A percentile compares a stretch with the other conserved stretches of the same genome.
phyloP scores from a whole-genome alignment of 768 basidiomycete genomes.

The Calvatia gigantea region DNA sequence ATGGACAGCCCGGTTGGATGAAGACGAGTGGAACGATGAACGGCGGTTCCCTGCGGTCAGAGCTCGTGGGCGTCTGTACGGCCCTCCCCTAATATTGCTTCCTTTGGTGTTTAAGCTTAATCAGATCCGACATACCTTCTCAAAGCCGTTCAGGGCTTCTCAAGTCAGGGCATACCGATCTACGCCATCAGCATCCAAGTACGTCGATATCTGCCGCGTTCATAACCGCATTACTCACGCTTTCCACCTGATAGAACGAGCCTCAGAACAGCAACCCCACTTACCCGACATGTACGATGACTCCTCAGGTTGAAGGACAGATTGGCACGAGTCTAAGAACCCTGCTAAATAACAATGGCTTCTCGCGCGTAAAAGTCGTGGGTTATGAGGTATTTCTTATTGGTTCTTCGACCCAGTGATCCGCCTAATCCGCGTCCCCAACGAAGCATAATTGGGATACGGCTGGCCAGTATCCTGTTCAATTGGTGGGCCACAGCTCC shows the following conservation, averaged over 20 bases:
- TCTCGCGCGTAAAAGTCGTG: conserved; percentile 56
- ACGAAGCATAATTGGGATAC: conserved; percentile 69
- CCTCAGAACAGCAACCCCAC: conserved; percentile 58
- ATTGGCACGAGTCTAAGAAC: conserved; percentile 54
- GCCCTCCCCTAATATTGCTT: conserved; percentile 4
- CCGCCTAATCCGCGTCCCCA: background rate
- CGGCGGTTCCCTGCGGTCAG: conserved; percentile 55
- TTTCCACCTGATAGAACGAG: conserved; percentile 33
- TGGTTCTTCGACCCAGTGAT: background rate
- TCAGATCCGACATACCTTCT: conserved; percentile 71
- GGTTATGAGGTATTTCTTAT: conserved; percentile 36
- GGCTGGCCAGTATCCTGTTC: conserved; percentile 60
- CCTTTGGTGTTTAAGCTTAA: background rate
- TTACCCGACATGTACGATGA: conserved; percentile 63
- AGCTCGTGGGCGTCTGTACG: conserved; percentile 48
- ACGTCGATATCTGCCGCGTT: background rate
- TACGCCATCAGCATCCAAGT: conserved; percentile 64
- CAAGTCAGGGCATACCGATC: conserved; percentile 52
- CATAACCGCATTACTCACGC: background rate
- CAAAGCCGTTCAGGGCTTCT: conserved; percentile 69
- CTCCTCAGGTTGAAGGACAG: conserved; percentile 50
- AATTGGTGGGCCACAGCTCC: conserved; percentile 25
- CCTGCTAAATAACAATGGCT: conserved; percentile 60
- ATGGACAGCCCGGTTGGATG: conserved; percentile 71
- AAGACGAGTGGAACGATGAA: conserved; percentile 64